Evolutionary conservation across 352 stramenopile species (phyloP), one percentile per base, ranked within the genome.

Genomic region (Pythium myriotylum): DNA sequence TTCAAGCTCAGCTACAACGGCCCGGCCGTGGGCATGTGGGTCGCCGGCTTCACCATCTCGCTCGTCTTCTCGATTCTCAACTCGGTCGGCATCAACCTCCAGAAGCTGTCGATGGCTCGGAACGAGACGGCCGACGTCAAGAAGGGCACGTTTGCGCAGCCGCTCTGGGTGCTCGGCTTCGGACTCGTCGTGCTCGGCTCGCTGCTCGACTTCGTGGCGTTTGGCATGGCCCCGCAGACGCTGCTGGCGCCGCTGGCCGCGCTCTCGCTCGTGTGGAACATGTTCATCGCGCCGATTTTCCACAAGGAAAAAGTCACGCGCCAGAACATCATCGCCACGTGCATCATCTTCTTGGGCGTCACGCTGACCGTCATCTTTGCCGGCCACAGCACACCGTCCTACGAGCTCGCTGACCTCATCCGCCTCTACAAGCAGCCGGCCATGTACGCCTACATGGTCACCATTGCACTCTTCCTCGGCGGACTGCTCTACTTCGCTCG

Each of bases 181-280:
- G 72, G 69, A 0, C 74, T 96, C 22, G 88, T 97, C 33, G 86
- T 81, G 39, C 62, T 94, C 22, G 88, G 88, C 39, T 94, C 84
- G 19, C 72, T 96, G 8, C 67, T 96, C 16, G 91, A 97, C 74
- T 97, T 97, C 67, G 79, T 97, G 9, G 89, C 89, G 2, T 96
- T 97, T 60, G 90, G 91, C 14, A 92, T 97, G 83, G 91, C 91
- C 2, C 89, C 91, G 12, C 86, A 96, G 73, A 96, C 89, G 14
- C 71, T 97, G 17, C 59, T 97, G n/a, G 89, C 87, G 37, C 89
- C 89, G 20, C 76, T 97, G 47, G 91, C 89, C 4, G 88, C 91
- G 22, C 71, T 97, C 19, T 95, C 85, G 43, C 77, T 97, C 14
- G 91, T 96, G 8, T 97, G 88, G 84, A 97, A 97, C 67, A 92